phyloP scores from a whole-genome alignment of 345 rosid genomes.

The Salix arbutifolia region DNA sequence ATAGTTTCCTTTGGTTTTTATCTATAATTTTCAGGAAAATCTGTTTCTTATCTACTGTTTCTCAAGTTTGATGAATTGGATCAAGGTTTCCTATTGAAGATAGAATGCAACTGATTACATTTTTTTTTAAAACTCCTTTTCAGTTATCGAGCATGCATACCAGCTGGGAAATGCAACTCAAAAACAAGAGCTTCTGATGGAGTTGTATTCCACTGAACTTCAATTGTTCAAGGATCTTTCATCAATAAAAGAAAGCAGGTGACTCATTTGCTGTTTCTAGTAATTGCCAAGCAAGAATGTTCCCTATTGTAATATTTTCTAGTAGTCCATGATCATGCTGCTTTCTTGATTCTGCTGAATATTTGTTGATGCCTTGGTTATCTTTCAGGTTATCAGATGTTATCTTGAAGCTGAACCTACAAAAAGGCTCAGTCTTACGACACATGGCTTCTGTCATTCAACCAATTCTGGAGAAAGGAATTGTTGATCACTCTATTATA shows the following conservation, averaged over 20 bases:
- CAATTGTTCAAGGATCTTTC: slow-evolving; percentile 75
- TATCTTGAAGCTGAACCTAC: slow-evolving; percentile 64
- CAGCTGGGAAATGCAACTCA: slow-evolving; percentile 68
- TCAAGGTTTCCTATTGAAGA: background rate
- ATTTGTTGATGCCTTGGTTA: slow-evolving; percentile 2
- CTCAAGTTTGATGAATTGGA: background rate
- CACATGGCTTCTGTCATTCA: slow-evolving; percentile 75
- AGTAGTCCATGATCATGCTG: background rate
- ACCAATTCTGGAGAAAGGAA: slow-evolving; percentile 92
- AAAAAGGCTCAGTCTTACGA: slow-evolving; percentile 60
- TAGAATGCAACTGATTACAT: background rate
- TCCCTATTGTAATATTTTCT: background rate
- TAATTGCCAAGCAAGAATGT: background rate
- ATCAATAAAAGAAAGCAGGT: slow-evolving; percentile 66
- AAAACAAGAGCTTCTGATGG: slow-evolving; percentile 84
- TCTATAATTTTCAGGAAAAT: background rate
- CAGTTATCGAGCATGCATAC: slow-evolving; percentile 87
- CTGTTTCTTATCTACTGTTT: background rate
- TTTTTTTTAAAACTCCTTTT: background rate
- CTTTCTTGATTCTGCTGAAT: background rate
- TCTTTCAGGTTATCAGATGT: slow-evolving; percentile 69
- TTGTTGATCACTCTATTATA: slow-evolving; percentile 77
- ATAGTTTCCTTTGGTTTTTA: too few species aligned
- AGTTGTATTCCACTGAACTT: slow-evolving; percentile 84
- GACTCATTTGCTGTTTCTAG: slow-evolving; percentile 7